A percentile compares a stretch with the other conserved stretches of the same genome.
These are phyloP conservation scores for Globisporangium parvum DNA, from an alignment of 352 stramenopile genomes.

Conservation along the genomic window DNA sequence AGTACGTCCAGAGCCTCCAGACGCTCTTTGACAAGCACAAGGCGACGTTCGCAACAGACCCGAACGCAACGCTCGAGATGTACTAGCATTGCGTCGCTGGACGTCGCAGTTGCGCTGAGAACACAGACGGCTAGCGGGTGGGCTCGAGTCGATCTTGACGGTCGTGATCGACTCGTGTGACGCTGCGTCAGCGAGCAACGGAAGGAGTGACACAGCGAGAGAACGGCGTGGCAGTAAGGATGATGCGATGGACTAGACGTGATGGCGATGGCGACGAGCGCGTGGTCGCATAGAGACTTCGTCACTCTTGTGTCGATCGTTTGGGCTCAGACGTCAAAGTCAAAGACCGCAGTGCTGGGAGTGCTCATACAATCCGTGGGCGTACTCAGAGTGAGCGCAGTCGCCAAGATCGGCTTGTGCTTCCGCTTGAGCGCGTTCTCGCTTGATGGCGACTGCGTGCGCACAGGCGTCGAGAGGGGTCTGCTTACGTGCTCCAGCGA, in stretches of 20 bases:
- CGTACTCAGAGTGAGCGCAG: background rate
- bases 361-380: background rate
- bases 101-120: too few relatives aligned
- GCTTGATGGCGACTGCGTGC: too few relatives aligned
- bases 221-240: too few relatives aligned
- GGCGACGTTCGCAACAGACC: slow-evolving; percentile 62
- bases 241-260: too few relatives aligned
- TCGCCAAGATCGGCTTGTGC: too few relatives aligned
- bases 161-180: too few relatives aligned
- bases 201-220: too few relatives aligned
- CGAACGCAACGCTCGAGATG: slow-evolving; percentile 41
- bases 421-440: background rate
- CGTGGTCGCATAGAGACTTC: too few relatives aligned
- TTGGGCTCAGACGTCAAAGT: slow-evolving; percentile 1
- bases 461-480: background rate
- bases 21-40: slow-evolving; percentile 87
- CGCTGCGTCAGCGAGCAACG: too few relatives aligned
- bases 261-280: background rate
- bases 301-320: background rate
- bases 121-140: too few relatives aligned
- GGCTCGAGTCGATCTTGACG: too few relatives aligned
- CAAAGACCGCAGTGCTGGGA: slow-evolving; percentile 1
- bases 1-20: slow-evolving; percentile 81
- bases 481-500: background rate
- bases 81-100: too few relatives aligned